Conservation (phyloP, 306 rosid genomes). For the Hippophae rhamnoides region DNA sequence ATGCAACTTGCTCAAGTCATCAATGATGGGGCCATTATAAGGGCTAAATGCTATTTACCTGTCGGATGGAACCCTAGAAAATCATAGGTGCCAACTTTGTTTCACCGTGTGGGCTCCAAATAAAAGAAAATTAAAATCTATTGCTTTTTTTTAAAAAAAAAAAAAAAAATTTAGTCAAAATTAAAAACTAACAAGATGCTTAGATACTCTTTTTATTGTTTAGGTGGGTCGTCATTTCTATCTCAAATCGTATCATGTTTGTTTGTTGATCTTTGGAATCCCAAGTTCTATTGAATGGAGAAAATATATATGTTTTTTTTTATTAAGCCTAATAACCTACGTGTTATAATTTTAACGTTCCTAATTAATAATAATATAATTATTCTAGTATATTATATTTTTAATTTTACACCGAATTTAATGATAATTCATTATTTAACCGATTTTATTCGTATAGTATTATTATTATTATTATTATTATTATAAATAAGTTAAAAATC, state of each 20-base stretch:
- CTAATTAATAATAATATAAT: no score
- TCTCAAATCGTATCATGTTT: constrained; percentile 34
- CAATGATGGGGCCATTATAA: constrained; percentile 39
- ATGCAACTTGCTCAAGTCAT: constrained; percentile 19
- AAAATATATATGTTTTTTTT: no score
- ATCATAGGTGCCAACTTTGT: constrained; percentile 49
- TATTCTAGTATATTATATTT: no score
- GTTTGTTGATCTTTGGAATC: constrained; percentile 37
- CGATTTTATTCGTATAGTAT: no score
- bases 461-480: no score
- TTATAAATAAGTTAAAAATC: no score
- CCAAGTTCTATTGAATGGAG: constrained; percentile 23
- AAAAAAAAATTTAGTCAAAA: not conserved
- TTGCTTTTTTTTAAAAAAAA: no score
- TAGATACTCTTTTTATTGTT: constrained; percentile 18
- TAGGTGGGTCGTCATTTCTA: constrained; percentile 59
- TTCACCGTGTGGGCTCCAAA: constrained; percentile 54
- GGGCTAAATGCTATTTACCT: constrained; percentile 22
- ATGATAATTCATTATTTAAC: no score
- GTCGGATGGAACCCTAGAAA: constrained; percentile 30
- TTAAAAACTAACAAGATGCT: constrained; percentile 14
- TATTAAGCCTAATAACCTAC: no score
- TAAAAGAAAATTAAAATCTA: constrained; percentile 2
- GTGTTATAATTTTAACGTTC: no score
- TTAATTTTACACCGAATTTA: no score